A percentile compares a stretch with the other conserved stretches of the same genome.
phyloP scores from a whole-genome alignment of 495 filamentous ascomycete genomes.

The Penicillium parvum region DNA sequence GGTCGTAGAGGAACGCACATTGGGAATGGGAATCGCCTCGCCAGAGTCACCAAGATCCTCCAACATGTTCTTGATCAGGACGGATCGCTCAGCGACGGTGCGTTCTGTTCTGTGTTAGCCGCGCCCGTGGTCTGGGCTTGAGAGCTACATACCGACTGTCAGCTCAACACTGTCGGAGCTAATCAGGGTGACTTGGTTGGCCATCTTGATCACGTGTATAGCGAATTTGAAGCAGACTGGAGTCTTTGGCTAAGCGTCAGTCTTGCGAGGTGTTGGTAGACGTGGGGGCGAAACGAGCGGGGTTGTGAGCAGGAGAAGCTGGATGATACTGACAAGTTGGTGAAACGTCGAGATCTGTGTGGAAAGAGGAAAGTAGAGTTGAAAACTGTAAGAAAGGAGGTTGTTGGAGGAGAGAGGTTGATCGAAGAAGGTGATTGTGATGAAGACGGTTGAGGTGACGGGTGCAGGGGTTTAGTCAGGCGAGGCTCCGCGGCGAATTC shows the following conservation, averaged over 20 bases:
- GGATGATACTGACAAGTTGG: too few species aligned
- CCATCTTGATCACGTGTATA: neutral
- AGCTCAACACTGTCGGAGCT: conserved; percentile 56
- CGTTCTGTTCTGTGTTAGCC: conserved; percentile 52
- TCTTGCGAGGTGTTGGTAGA: too few species aligned
- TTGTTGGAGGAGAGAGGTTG: too few species aligned
- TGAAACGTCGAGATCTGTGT: too few species aligned
- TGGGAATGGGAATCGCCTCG: conserved; percentile 78
- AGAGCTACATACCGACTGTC: conserved; percentile 47
- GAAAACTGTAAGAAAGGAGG: too few species aligned
- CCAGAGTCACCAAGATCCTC: conserved; percentile 78
- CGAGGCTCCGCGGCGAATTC: neutral
- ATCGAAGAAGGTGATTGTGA: too few species aligned
- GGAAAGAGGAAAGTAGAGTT: too few species aligned
- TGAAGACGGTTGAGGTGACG: neutral
- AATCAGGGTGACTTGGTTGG: conserved; percentile 43
- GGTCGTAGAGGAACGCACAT: conserved; percentile 51
- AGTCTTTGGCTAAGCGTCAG: too few species aligned
- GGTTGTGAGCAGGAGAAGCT: neutral
- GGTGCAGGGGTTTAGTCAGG: neutral
- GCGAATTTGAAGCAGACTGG: neutral
- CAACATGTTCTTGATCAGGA: conserved; percentile 96
- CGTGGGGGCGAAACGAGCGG: neutral
- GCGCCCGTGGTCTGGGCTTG: neutral
- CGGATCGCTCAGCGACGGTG: conserved; percentile 80